A percentile compares a stretch with the other conserved stretches of the same genome.
Conservation (phyloP, 805 yeast species). For the Danielozyma ontarioensis region DNA sequence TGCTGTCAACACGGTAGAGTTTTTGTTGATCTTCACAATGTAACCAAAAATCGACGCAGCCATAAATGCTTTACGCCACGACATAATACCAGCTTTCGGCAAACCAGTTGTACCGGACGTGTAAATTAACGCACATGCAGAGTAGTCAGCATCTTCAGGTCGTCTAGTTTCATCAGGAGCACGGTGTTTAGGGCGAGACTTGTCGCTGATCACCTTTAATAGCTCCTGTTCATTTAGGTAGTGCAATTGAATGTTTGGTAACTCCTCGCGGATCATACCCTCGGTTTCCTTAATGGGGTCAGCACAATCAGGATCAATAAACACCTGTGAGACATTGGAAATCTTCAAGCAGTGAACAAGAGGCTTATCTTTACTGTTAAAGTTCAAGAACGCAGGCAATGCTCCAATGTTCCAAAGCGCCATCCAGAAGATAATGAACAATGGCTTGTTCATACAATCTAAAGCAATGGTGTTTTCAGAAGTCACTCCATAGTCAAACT, state of each 20-base stretch:
- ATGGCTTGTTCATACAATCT: constrained; percentile 77
- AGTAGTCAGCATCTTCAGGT: constrained; percentile 50
- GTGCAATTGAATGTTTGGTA: constrained; percentile 37
- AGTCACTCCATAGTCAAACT: constrained; percentile 56
- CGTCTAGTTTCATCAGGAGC: constrained; percentile 56
- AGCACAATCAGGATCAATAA: constrained; percentile 70
- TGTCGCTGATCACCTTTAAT: constrained; percentile 34
- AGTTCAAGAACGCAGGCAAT: constrained; percentile 79
- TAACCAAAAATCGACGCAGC: constrained; percentile 68
- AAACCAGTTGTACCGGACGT: constrained; percentile 95
- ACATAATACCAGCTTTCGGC: constrained; percentile 90
- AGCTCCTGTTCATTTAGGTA: constrained; percentile 51
- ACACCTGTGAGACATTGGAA: constrained; percentile 57
- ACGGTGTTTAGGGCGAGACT: constrained; percentile 45
- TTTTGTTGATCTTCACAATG: constrained; percentile 52
- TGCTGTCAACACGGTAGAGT: constrained; percentile 70
- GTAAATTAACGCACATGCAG: constrained; percentile 69
- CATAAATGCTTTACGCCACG: constrained; percentile 79
- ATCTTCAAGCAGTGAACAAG: constrained; percentile 74
- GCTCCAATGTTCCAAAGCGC: constrained; percentile 93
- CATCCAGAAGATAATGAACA: constrained; percentile 74
- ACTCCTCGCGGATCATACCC: constrained; percentile 25
- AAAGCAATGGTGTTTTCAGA: constrained; percentile 68
- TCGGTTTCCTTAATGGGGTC: constrained; percentile 49
- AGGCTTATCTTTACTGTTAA: constrained; percentile 68